Evolutionary conservation across 768 basidiomycete species (phyloP), one percentile per base, ranked within the genome.

Genomic region (Filobasidium wieringae): DNA sequence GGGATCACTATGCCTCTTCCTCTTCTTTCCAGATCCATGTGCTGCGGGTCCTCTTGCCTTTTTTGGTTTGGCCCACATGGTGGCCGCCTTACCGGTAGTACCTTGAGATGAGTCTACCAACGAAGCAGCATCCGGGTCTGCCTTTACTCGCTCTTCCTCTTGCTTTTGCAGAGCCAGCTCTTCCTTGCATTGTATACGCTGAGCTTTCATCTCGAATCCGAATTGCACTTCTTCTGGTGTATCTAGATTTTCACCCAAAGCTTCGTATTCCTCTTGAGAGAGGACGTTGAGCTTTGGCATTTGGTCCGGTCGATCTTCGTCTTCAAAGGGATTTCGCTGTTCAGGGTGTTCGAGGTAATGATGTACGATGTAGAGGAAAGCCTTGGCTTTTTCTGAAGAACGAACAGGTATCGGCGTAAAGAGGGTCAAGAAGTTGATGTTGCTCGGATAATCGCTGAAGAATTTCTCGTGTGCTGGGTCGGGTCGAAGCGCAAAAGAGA

Each of bases 351-450:
- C 87, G 62, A 91, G 77, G 71, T 91, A 89, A 68, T 87, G 79
- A 72, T 82, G 89, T 50, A 88, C 74, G 57, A 89, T 78, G 85
- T 87, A 89, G 29, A 93, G 78, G 71, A 93, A 88, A 2, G 82
- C 86, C 56, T 77, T 77, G 5, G 86, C 87, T 30, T 90, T 84
- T 61, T 85, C 83, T 3, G 72, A 72, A 2, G 88, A 87, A 11
- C 84, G 79, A 33, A 88, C 76, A 43, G 52, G 47, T 9, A 55
- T 41, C 36, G 88, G 86, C 37, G 88, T 78, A 72, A 92, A 92
- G 37, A 92, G 77, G 74, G 92, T 88, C 41, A 88, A 77, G 60
- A 91, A 85, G 51, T 69, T 70, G 57, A 68, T 59, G 8, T 68
- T 78, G 19, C 63, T 47, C 22, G 43, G 43, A 24, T 47, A 47